Evolutionary conservation across 2,329 filamentous ascomycete genomes (phyloP).

Genomic region (Cryphonectria japonica): DNA sequence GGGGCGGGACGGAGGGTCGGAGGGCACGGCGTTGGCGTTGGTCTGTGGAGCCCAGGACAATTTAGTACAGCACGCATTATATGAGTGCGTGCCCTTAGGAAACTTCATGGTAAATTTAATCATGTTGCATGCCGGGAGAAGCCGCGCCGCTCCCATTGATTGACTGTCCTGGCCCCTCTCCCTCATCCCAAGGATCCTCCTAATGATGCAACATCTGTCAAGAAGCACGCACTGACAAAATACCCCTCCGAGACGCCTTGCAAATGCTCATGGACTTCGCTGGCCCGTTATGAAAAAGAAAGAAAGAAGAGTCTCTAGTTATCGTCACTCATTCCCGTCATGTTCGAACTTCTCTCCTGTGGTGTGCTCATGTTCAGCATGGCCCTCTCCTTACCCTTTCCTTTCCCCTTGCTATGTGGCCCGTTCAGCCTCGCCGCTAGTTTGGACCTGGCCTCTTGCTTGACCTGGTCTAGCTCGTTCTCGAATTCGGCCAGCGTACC

Average conservation of each 20-base stretch:
- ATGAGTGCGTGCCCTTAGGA: not conserved
- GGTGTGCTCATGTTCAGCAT: constrained; percentile 40
- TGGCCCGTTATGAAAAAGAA: not conserved
- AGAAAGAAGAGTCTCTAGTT: constrained; percentile 38
- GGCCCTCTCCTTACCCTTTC: constrained; percentile 52
- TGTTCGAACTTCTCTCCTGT: constrained; percentile 46
- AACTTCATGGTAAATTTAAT: constrained; percentile 20
- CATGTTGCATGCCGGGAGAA: not conserved
- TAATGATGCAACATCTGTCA: constrained; percentile 1
- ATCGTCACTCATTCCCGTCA: constrained; percentile 62
- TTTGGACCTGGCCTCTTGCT: constrained; percentile 48
- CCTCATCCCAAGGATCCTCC: constrained; percentile 3
- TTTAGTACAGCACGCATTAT: not conserved
- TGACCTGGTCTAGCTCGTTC: constrained; percentile 51
- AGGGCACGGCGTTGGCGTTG: not conserved
- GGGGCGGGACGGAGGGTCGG: not conserved
- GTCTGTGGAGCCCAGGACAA: not conserved
- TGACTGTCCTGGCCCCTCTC: not conserved
- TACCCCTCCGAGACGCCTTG: constrained; percentile 25
- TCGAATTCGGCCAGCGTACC: constrained; percentile 53
- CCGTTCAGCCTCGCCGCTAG: constrained; percentile 38
- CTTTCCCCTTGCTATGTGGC: constrained; percentile 34
- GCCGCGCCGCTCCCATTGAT: constrained; percentile 6
- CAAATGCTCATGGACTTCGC: constrained; percentile 19
- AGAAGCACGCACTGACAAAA: constrained; percentile 18